A percentile compares a stretch with the other conserved stretches of the same genome.
phyloP scores from a whole-genome alignment of 1,139 yeast genomes.

The Yamadazyma sp. region DNA sequence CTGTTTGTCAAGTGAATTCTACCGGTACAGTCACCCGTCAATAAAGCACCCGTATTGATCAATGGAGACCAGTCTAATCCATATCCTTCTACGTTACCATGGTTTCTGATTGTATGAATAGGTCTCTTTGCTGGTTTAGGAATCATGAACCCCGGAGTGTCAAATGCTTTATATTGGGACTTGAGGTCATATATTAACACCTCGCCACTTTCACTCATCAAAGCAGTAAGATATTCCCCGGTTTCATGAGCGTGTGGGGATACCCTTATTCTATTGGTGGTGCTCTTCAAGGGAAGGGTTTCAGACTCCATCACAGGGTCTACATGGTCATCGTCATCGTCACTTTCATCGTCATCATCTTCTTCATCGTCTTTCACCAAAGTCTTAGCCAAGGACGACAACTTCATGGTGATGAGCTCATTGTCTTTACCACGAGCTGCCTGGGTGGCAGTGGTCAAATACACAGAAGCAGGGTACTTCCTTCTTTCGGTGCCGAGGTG shows the following conservation, averaged over 20 bases:
- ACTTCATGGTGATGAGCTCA: conserved; percentile 79
- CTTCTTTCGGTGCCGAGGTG: conserved; percentile 84
- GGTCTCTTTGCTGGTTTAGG: conserved; percentile 82
- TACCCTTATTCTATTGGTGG: conserved; percentile 87
- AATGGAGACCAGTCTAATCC: conserved; percentile 97
- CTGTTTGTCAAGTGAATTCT: conserved; percentile 76
- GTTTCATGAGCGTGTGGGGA: conserved; percentile 76
- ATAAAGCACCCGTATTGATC: conserved; percentile 72
- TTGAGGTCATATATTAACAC: conserved; percentile 77
- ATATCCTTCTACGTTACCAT: conserved; percentile 96
- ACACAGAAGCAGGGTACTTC: conserved; percentile 83
- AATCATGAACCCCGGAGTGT: conserved; percentile 79
- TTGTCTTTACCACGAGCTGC: conserved; percentile 86
- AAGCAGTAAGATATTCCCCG: conserved; percentile 83
- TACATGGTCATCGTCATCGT: conserved; percentile 52
- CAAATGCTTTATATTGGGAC: conserved; percentile 79
- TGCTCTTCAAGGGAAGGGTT: conserved; percentile 69
- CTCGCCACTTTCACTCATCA: conserved; percentile 90
- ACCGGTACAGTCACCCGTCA: conserved; percentile 90
- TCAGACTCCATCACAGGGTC: conserved; percentile 92
- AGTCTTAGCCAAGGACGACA: conserved; percentile 81
- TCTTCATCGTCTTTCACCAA: conserved; percentile 76
- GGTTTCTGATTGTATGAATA: conserved; percentile 76
- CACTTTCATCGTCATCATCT: conserved; percentile 70
- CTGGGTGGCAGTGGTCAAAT: conserved; percentile 90